Percentiles rank a stretch among this genome's conserved stretches.
Conservation (phyloP, 805 yeast genomes). For the Zygoascus biomembranicola region DNA sequence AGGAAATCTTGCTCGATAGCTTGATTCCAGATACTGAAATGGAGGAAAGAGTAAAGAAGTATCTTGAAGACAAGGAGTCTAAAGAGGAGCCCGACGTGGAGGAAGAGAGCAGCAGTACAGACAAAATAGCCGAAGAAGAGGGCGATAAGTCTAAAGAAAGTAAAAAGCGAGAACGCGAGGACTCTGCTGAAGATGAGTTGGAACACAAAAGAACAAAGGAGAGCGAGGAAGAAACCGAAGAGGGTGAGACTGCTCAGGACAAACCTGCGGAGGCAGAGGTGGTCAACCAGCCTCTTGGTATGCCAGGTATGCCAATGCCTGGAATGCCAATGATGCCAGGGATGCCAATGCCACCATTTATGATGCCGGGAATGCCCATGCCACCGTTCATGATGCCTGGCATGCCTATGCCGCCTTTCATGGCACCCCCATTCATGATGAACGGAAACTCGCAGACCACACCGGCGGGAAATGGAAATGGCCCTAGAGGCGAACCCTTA, state of each 20-base stretch:
- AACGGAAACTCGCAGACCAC: neutral
- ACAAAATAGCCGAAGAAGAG: neutral
- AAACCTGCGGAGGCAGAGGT: neutral
- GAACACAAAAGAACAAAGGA: conserved; percentile 1
- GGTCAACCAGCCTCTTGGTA: neutral
- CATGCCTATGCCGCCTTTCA: conserved; percentile 2
- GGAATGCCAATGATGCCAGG: conserved; percentile 23
- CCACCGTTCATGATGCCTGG: conserved; percentile 2
- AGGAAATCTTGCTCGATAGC: conserved; percentile 69
- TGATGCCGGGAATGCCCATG: conserved; percentile 10
- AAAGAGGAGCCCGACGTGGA: conserved; percentile 4
- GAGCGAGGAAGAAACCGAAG: conserved; percentile 3
- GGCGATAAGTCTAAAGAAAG: neutral
- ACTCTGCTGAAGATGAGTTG: neutral
- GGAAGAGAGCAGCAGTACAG: neutral
- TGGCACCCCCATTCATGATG: conserved; percentile 5
- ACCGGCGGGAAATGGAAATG: neutral
- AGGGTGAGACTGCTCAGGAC: neutral
- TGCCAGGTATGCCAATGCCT: conserved; percentile 17
- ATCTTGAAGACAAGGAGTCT: conserved; percentile 9
- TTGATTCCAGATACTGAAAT: conserved; percentile 55
- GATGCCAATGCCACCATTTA: conserved; percentile 31
- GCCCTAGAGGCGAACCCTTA: neutral
- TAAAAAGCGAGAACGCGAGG: conserved; percentile 6
- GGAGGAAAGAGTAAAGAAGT: conserved; percentile 46